These are phyloP conservation scores for Orychophragmus violaceus DNA, from an alignment of 345 rosid species.

Conservation along the genomic window DNA sequence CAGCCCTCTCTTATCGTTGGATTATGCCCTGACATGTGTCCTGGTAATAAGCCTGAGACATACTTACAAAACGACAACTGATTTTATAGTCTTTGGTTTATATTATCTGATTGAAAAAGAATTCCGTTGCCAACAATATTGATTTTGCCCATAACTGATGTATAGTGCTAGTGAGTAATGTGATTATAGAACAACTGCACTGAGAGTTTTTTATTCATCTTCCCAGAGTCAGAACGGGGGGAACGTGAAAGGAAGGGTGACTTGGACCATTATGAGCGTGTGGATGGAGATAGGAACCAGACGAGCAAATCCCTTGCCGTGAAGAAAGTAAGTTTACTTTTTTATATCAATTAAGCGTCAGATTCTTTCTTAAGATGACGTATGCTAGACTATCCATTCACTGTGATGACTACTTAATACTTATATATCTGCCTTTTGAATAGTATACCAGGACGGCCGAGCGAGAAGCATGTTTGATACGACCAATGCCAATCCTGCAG, in stretches of 20 bases:
- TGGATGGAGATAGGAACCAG: conserved; percentile 93
- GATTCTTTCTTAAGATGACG: conserved; percentile 9
- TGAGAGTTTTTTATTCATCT: conserved; percentile 6
- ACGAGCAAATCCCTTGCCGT: conserved; percentile 77
- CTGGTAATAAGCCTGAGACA: conserved; percentile 48
- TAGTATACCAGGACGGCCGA: conserved; percentile 95
- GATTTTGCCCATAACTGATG: conserved; percentile 2
- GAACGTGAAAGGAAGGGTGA: conserved; percentile 98
- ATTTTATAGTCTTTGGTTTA: conserved; percentile 7
- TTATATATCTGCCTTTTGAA: conserved; percentile 9
- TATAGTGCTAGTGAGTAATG: background rate
- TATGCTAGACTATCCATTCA: background rate
- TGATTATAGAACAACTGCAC: conserved; percentile 1
- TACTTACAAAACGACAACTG: conserved; percentile 2
- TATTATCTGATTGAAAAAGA: conserved; percentile 12
- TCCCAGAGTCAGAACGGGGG: conserved; percentile 80
- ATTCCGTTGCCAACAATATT: background rate
- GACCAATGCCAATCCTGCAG: conserved; percentile 85
- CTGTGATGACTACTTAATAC: conserved; percentile 27
- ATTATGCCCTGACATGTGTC: conserved; percentile 88
- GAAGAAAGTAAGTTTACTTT: conserved; percentile 45
- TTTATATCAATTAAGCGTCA: background rate
- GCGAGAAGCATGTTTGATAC: conserved; percentile 84
- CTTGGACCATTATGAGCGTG: conserved; percentile 86
- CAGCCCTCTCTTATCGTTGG: conserved; percentile 57